phyloP scores from a whole-genome alignment of 73 alveolate species.

The Symbiodinium natans region DNA sequence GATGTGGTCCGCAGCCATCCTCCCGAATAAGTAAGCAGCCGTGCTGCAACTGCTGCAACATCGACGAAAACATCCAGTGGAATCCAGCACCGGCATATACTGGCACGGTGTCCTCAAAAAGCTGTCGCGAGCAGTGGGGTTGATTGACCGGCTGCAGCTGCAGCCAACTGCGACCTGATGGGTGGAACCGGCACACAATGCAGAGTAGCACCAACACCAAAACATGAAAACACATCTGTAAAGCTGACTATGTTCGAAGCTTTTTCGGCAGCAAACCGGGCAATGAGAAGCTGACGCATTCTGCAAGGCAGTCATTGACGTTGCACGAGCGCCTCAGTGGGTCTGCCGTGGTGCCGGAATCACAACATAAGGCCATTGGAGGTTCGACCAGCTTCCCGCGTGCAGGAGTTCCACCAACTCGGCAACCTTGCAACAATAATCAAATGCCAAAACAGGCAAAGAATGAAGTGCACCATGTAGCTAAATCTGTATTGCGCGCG shows the following conservation, averaged over 20 bases:
- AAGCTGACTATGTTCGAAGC: too few species aligned
- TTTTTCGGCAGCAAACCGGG: too few species aligned
- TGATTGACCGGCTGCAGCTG: conserved; percentile 81
- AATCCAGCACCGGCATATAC: neutral
- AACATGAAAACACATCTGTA: neutral
- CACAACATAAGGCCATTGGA: neutral
- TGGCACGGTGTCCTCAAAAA: conserved; percentile 30
- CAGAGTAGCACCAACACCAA: neutral
- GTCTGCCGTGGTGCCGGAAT: neutral
- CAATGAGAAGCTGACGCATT: neutral
- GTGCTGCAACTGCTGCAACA: neutral
- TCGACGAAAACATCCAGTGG: too few species aligned
- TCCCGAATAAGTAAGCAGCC: neutral
- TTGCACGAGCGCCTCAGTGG: conserved; percentile 29
- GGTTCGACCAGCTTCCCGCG: neutral
- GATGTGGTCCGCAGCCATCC: conserved; percentile 57
- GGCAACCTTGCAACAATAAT: neutral
- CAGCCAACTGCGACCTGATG: conserved; percentile 74
- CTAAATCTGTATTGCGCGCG: neutral
- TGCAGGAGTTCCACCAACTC: neutral
- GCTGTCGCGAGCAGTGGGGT: conserved; percentile 52
- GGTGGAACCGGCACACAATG: too few species aligned
- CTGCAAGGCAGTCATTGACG: conserved; percentile 57
- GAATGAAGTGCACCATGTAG: neutral
- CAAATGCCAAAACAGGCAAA: neutral